Evolutionary conservation across 2,329 filamentous ascomycete genomes (phyloP).

Genomic region (Ascomycota sp.): DNA sequence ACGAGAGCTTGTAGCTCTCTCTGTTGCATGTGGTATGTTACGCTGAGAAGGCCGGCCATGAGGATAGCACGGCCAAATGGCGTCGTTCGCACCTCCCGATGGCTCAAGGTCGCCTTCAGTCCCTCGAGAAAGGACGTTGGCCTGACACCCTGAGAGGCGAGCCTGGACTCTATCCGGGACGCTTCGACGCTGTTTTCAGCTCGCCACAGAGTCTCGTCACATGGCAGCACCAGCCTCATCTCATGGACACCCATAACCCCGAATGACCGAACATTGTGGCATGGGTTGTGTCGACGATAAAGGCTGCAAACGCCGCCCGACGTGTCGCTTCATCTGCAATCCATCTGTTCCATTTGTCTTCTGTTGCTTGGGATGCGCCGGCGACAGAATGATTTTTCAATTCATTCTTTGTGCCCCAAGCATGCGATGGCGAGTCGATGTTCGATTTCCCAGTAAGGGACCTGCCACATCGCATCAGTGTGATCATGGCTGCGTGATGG

Average conservation of each 20-base stretch:
- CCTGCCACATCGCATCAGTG: constrained; percentile 81
- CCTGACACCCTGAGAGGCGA: constrained; percentile 65
- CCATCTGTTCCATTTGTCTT: constrained; percentile 94
- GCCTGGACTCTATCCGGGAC: constrained; percentile 57
- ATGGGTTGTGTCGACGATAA: constrained; percentile 87
- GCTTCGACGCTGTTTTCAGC: constrained; percentile 78
- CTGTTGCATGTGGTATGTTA: constrained; percentile 96
- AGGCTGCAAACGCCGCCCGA: constrained; percentile 79
- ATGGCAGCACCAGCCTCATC: constrained; percentile 76
- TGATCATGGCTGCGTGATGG: constrained; percentile 88
- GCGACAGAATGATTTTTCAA: constrained; percentile 42
- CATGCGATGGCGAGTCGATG: constrained; percentile 63
- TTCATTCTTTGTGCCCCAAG: constrained; percentile 35
- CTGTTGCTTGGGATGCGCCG: constrained; percentile 43
- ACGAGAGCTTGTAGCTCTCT: constrained; percentile 83
- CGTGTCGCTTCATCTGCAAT: constrained; percentile 83
- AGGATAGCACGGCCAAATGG: constrained; percentile 82
- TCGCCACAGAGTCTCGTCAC: constrained; percentile 82
- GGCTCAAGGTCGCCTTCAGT: constrained; percentile 71
- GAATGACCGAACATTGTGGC: constrained; percentile 97
- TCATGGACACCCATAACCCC: constrained; percentile 91
- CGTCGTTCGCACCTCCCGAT: constrained; percentile 74
- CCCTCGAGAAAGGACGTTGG: constrained; percentile 78
- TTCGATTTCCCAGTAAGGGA: constrained; percentile 75
- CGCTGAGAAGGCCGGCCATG: constrained; percentile 82